Evolutionary conservation across 1,139 yeast species (phyloP).

Genomic region (Pichia sp.): DNA sequence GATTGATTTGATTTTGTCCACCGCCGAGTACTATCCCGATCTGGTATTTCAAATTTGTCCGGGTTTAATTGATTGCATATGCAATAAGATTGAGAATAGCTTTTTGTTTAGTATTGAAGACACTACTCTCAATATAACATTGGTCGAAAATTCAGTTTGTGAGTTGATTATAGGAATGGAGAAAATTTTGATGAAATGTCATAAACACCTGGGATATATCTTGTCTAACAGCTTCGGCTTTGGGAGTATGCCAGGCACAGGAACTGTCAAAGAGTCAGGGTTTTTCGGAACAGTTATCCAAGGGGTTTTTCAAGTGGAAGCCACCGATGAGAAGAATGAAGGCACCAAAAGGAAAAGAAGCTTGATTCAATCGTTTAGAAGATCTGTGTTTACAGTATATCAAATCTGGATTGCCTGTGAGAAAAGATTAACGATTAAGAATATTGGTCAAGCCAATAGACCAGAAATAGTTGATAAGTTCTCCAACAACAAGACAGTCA

Average conservation of each 20-base stretch:
- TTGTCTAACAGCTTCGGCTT: slow-evolving; percentile 27
- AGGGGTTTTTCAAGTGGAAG: slow-evolving; percentile 81
- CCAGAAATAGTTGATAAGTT: neutral
- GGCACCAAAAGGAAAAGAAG: slow-evolving; percentile 53
- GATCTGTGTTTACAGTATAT: slow-evolving; percentile 52
- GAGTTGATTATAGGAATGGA: slow-evolving; percentile 63
- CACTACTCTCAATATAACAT: slow-evolving; percentile 17
- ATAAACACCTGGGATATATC: slow-evolving; percentile 42
- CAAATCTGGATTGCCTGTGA: slow-evolving; percentile 78
- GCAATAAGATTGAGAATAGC: slow-evolving; percentile 39
- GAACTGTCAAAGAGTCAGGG: slow-evolving; percentile 38
- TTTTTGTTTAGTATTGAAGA: slow-evolving; percentile 6
- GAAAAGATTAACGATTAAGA: slow-evolving; percentile 32
- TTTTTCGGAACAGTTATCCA: slow-evolving; percentile 76
- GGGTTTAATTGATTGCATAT: slow-evolving; percentile 47
- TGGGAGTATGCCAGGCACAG: slow-evolving; percentile 18
- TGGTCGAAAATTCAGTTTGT: slow-evolving; percentile 45
- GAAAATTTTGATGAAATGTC: slow-evolving; percentile 57
- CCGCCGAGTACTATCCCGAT: slow-evolving; percentile 26
- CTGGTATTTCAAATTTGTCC: slow-evolving; percentile 47
- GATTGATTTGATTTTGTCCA: slow-evolving; percentile 25
- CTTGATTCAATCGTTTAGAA: slow-evolving; percentile 59
- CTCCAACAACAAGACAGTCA: slow-evolving; percentile 39
- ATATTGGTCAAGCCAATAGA: slow-evolving; percentile 12
- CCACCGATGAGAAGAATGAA: slow-evolving; percentile 53